Evolutionary conservation across 345 rosid genomes (phyloP), one percentile per base, ranked within the genome.

Genomic region (Hibiscus trionum): DNA sequence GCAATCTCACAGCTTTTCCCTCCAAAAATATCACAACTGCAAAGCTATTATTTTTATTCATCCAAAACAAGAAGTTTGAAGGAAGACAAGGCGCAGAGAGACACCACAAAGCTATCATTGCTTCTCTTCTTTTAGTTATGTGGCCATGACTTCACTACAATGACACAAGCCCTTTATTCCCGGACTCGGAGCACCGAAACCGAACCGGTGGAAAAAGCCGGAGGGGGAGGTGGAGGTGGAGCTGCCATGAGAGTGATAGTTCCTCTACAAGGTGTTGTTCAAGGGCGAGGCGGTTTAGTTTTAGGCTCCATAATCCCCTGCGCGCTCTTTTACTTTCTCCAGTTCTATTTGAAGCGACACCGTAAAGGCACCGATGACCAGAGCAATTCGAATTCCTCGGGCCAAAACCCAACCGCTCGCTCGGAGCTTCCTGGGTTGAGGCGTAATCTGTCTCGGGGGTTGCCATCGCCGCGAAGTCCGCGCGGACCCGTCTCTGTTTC

Each of bases 231-330:
- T 26, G 81, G 87, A 31, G 83, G 86, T 21, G 81, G 90, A 46
- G 86, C 95, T 33, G 97, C 84, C 82, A 94, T 94, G 98, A 88
- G 97, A 75, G 84, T 94, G 31, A 91, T 94, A 31, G 96, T 94
- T 53, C 98, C 98, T 1, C 79, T 94, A 66, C 98, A 94, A 72
- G 98, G 97, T 2, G 83, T 94, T 21, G 97, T 91, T 62, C 98
- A 94, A 66, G 97, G 96, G 12, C 80, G 98, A 31, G 97, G 97
- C 9, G 98, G 97, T 4, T 80, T 94, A n/a, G 82, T 94, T 66
- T 71, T 94, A 46, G 98, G 98, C 71, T 88, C 96, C 44, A 90
- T 90, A 53, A 91, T 94, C 47, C 97, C 98, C n/a, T 91, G 97
- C 77, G 96, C 87, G 52, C 88, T 91, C 78, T 88, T 88, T 79